Conservation (phyloP, 306 rosid species). For the Vicia faba region DNA sequence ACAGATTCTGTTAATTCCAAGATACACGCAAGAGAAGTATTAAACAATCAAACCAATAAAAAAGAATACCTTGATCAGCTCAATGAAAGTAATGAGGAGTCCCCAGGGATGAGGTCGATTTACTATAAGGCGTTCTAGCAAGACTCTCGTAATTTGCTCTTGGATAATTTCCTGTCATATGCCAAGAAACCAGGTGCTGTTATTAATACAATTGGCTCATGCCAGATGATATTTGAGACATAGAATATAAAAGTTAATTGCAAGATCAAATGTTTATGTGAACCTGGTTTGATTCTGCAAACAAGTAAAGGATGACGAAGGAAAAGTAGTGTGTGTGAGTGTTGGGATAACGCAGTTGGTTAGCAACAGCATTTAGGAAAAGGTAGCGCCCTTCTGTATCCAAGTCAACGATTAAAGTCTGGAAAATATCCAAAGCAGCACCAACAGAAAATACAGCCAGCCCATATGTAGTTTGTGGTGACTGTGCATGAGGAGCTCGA, state of each 20-base stretch:
- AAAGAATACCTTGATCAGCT: slow-evolving; percentile 76
- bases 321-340: slow-evolving; percentile 97
- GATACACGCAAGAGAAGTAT: neutral
- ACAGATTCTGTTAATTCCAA: neutral
- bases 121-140: slow-evolving; percentile 91
- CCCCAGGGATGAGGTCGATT: slow-evolving; percentile 99
- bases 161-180: slow-evolving; percentile 88
- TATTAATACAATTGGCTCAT: neutral
- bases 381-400: slow-evolving; percentile 99
- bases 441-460: slow-evolving; percentile 80
- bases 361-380: slow-evolving; percentile 92
- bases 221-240: neutral
- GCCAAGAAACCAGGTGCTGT: slow-evolving; percentile 13
- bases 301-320: slow-evolving; percentile 88
- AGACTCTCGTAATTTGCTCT: slow-evolving; percentile 96
- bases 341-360: slow-evolving; percentile 96
- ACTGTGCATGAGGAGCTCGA: slow-evolving; percentile 69
- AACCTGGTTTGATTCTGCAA: slow-evolving; percentile 92
- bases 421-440: slow-evolving; percentile 92
- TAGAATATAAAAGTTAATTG: neutral
- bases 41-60: neutral
- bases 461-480: slow-evolving; percentile 36
- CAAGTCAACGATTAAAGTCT: slow-evolving; percentile 67
- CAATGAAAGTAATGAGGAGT: slow-evolving; percentile 92
- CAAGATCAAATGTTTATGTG: neutral